Evolutionary conservation across 208 protist genomes (phyloP).

Genomic region (Novymonas esmeraldas): DNA sequence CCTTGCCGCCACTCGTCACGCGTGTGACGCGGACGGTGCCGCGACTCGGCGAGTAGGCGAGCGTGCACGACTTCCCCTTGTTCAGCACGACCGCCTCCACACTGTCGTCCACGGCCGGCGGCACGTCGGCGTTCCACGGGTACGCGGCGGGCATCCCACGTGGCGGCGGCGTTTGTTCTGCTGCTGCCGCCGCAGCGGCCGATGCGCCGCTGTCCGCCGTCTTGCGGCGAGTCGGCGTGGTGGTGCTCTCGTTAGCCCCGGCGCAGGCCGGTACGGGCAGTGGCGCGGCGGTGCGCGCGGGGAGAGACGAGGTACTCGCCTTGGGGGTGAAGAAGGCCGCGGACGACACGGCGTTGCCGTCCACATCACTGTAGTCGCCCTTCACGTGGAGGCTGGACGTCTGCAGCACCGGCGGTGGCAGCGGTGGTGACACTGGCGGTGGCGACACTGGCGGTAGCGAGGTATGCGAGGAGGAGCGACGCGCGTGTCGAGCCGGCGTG

Average conservation of each 20-base stretch:
- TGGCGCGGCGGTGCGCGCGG: too few relatives aligned
- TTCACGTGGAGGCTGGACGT: neutral
- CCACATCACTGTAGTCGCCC: neutral
- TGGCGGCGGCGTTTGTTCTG: neutral
- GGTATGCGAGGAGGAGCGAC: neutral
- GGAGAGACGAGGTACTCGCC: neutral
- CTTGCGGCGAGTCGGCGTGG: too few relatives aligned
- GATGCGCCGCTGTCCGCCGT: neutral
- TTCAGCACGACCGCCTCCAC: conserved; percentile 26
- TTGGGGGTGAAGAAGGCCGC: neutral
- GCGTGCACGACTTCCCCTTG: conserved; percentile 32
- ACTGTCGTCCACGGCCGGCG: neutral
- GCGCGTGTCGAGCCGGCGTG: neutral
- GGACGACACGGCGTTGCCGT: neutral
- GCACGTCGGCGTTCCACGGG: too few relatives aligned
- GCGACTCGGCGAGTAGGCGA: conserved; percentile 32
- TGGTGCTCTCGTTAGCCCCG: too few relatives aligned
- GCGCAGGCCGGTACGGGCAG: too few relatives aligned
- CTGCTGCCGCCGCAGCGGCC: neutral
- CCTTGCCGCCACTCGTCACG: conserved; percentile 25
- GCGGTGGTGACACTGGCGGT: too few relatives aligned
- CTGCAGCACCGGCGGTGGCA: neutral
- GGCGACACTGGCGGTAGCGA: neutral
- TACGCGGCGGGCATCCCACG: neutral
- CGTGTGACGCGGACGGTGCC: conserved; percentile 35